These are phyloP conservation scores for Cytospora schulzeri DNA, from an alignment of 2,329 filamentous ascomycete genomes.

Conservation along the genomic window DNA sequence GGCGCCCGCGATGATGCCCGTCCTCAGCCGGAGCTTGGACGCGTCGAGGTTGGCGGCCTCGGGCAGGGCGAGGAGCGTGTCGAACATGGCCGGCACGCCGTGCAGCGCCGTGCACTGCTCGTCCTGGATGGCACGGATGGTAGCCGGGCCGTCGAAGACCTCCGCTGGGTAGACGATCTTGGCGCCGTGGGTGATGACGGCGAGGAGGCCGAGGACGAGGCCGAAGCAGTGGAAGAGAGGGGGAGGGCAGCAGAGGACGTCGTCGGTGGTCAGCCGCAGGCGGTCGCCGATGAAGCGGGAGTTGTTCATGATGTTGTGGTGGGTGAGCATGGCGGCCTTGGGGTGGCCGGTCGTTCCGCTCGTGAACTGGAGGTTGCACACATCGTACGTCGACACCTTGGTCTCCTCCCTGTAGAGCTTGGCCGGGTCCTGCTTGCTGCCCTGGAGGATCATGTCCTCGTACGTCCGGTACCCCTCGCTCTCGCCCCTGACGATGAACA, in stretches of 20 bases:
- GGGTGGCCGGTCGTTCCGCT: conserved; percentile 74
- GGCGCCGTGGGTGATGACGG: conserved; percentile 71
- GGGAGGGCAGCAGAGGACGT: conserved; percentile 78
- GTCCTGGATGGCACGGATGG: conserved; percentile 66
- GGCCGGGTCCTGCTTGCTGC: conserved; percentile 50
- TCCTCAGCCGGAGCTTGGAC: conserved; percentile 60
- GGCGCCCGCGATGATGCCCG: conserved; percentile 78
- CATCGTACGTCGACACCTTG: conserved; percentile 63
- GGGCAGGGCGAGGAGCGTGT: conserved; percentile 58
- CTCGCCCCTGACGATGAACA: conserved; percentile 63
- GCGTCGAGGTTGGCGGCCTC: conserved; percentile 40
- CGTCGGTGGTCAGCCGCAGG: conserved; percentile 67
- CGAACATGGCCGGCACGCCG: conserved; percentile 84
- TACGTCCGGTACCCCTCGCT: conserved; percentile 61
- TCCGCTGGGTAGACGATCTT: conserved; percentile 77
- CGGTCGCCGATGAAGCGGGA: conserved; percentile 72
- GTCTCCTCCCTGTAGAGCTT: conserved; percentile 55
- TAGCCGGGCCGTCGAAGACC: conserved; percentile 69
- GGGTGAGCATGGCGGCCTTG: conserved; percentile 75
- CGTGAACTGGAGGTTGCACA: conserved; percentile 76
- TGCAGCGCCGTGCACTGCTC: conserved; percentile 75
- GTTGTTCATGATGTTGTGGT: conserved; percentile 67
- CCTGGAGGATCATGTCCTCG: conserved; percentile 56
- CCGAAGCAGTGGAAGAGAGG: conserved; percentile 88
- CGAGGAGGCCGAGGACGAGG: conserved; percentile 74